These are phyloP conservation scores for Corchorus capsularis DNA, from an alignment of 345 rosid species.

Conservation along the genomic window DNA sequence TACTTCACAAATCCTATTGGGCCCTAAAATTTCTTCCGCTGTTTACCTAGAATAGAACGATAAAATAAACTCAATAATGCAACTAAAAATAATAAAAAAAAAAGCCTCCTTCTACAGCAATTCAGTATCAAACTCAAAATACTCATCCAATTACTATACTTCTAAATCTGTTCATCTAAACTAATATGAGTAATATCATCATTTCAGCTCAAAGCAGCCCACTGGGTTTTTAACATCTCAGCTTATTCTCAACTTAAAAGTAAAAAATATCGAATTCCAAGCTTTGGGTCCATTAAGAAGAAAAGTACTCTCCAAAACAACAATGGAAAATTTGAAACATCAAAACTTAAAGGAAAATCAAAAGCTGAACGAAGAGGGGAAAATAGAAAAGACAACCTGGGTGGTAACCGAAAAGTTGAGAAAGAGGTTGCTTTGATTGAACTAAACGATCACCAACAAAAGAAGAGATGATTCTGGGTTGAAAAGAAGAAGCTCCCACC, in stretches of 20 bases:
- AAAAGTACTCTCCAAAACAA: not conserved
- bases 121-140: not conserved
- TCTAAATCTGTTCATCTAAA: not conserved
- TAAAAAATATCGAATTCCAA: not conserved
- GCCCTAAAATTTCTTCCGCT: not conserved
- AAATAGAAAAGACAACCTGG: constrained; percentile 41
- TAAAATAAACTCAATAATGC: not conserved
- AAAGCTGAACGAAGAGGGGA: not conserved
- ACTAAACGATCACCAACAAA: constrained; percentile 50
- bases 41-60: not conserved
- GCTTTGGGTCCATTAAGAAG: not conserved
- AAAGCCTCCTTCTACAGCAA: not conserved
- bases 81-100: not conserved
- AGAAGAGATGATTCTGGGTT: constrained; percentile 63
- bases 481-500: constrained; percentile 62
- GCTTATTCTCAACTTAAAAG: not conserved
- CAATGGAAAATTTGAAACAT: not conserved
- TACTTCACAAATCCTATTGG: not conserved
- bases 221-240: constrained; percentile 4
- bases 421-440: constrained; percentile 53
- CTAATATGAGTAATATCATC: not conserved
- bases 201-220: constrained; percentile 2
- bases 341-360: not conserved
- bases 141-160: not conserved
- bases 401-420: constrained; percentile 42